These are phyloP conservation scores for Kurtzmaniella fragi DNA, from an alignment of 805 yeast species.

Conservation along the genomic window DNA sequence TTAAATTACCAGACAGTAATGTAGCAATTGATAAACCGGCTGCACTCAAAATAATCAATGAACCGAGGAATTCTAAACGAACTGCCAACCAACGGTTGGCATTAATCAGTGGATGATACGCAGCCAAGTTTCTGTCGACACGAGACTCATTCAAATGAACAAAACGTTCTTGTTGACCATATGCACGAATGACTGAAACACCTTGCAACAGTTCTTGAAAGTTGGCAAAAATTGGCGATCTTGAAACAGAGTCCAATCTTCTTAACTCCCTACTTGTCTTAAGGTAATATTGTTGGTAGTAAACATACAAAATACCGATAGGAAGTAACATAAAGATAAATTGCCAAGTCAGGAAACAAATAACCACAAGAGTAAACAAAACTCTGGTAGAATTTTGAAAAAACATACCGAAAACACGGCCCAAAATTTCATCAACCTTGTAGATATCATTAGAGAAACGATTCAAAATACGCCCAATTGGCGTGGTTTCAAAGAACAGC, in stretches of 20 bases:
- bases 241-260: conserved; percentile 74
- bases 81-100: conserved; percentile 98
- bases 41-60: conserved; percentile 80
- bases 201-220: conserved; percentile 81
- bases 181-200: conserved; percentile 71
- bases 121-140: conserved; percentile 84
- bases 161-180: conserved; percentile 61
- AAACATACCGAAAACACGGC: conserved; percentile 68
- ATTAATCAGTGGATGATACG: conserved; percentile 85
- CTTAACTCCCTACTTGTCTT: conserved; percentile 77
- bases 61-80: conserved; percentile 86
- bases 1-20: conserved; percentile 59
- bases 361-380: conserved; percentile 74
- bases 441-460: conserved; percentile 89
- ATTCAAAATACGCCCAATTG: conserved; percentile 87
- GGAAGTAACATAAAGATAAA: conserved; percentile 71
- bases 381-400: conserved; percentile 59
- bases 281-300: conserved; percentile 73
- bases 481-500: conserved; percentile 94
- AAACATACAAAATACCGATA: conserved; percentile 54
- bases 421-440: conserved; percentile 76
- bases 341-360: conserved; percentile 83
- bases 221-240: conserved; percentile 79
- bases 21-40: conserved; percentile 79
- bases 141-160: conserved; percentile 59